Evolutionary conservation across 805 yeast species (phyloP), one percentile per base, ranked within the genome.

Genomic region (Blastobotrys americana): DNA sequence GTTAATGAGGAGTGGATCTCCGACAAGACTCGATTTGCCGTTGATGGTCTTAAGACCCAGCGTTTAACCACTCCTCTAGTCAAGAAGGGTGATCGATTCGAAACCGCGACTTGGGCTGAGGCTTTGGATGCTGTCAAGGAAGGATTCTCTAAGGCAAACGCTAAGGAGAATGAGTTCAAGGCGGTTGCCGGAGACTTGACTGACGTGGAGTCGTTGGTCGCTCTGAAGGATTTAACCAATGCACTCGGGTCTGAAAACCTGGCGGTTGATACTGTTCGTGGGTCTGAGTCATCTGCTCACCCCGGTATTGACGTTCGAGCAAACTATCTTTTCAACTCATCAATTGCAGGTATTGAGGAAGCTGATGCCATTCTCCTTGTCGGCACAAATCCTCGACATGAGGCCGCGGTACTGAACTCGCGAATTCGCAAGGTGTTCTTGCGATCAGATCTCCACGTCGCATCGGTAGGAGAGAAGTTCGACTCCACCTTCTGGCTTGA

Each of bases 1-100:
- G 72, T 86, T 57, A 85, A 85, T 63, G 93, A 86, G 67, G 95
- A 86, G 68, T 85, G 95, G 95, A 82, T 85, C 56, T 78, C 86
- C 39, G 95, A 85, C 69, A 85, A 86, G 69, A 74, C 94, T 13
- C 76, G 95, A 58, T 85, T 81, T 60, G 88, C 94, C 25, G 78
- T 78, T 57, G 95, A 85, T 61, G 95, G 93, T 34, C 74, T 86
- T 60, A 82, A 80, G 69, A 82, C 87, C 46, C 95, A 85, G 71
- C 76, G 95, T 59, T 73, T 85, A 55, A 85, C 95, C 25, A 77
- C 79, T 43, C 95, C 95, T 16, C 72, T 85, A 60, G 71, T 85
- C 56, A 80, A 80, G 67, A 72, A 70, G 49, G 88, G 85, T 55
- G 78, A 77, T 62, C 67, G 69, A 44, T 86, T 85, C 63, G 78